A percentile compares a stretch with the other conserved stretches of the same genome.
phyloP scores from a whole-genome alignment of 2,329 filamentous ascomycete genomes.

The Colletotrichum agaves region DNA sequence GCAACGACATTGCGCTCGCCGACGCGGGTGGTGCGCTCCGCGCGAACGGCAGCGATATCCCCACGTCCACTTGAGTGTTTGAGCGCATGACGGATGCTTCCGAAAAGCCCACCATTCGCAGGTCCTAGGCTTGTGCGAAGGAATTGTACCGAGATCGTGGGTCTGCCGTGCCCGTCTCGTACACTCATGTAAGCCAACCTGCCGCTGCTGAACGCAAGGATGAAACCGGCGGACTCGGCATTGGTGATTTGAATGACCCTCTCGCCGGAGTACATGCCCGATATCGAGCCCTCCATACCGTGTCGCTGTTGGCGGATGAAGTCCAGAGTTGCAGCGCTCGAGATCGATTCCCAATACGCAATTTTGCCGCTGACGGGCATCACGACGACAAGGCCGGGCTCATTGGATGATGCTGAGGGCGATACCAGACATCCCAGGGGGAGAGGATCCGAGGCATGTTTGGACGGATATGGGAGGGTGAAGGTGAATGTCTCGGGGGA shows the following conservation, averaged over 20 bases:
- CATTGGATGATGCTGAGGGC: slow-evolving; percentile 78
- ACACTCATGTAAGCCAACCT: slow-evolving; percentile 88
- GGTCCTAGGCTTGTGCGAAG: slow-evolving; percentile 71
- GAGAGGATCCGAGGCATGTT: slow-evolving; percentile 73
- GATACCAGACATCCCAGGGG: slow-evolving; percentile 87
- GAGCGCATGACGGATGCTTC: slow-evolving; percentile 82
- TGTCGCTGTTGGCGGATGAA: slow-evolving; percentile 84
- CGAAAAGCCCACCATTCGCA: slow-evolving; percentile 75
- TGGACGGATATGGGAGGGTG: slow-evolving; percentile 78
- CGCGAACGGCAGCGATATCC: slow-evolving; percentile 82
- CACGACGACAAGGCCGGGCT: slow-evolving; percentile 87
- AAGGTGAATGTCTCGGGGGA: slow-evolving; percentile 85
- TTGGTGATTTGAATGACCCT: slow-evolving; percentile 80
- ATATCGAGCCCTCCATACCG: slow-evolving; percentile 79
- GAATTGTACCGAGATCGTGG: slow-evolving; percentile 81
- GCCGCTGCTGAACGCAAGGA: slow-evolving; percentile 86
- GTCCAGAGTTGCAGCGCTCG: slow-evolving; percentile 85
- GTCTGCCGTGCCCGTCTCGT: slow-evolving; percentile 87
- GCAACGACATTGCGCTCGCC: slow-evolving; percentile 89
- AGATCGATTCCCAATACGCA: slow-evolving; percentile 95
- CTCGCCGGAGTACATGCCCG: slow-evolving; percentile 82
- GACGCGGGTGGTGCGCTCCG: slow-evolving; percentile 76
- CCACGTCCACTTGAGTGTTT: slow-evolving; percentile 76
- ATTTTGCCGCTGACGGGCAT: slow-evolving; percentile 87
- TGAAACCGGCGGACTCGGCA: slow-evolving; percentile 86